Evolutionary conservation across 106 monocot species (phyloP).

Genomic region (Alisma plantagoaquatica): DNA sequence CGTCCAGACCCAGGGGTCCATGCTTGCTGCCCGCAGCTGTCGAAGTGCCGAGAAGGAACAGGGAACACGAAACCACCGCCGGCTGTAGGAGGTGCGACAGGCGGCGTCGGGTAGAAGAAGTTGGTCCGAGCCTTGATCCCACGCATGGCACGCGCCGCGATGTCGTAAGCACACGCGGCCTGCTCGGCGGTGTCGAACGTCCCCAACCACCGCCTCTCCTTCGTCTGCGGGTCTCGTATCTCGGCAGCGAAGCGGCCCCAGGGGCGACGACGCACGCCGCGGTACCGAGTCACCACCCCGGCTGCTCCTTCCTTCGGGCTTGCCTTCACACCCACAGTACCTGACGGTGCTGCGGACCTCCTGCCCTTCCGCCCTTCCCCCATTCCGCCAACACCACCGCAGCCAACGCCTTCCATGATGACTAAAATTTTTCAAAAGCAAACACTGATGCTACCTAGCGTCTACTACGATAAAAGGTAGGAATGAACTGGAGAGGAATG

Average conservation of each 20-base stretch:
- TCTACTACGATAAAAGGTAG: too few species aligned
- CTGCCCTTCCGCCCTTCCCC: conserved; percentile 5
- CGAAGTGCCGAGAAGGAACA: too few species aligned
- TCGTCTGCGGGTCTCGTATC: conserved; percentile 20
- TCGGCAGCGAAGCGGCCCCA: conserved; percentile 27
- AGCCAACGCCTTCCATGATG: conserved; percentile 3
- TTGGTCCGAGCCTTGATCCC: conserved; percentile 23
- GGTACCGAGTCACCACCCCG: conserved; percentile 9
- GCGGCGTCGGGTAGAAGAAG: conserved; percentile 17
- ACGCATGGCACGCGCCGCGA: conserved; percentile 25
- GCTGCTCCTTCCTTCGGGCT: too few species aligned
- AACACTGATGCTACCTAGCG: too few species aligned
- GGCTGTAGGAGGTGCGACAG: not conserved
- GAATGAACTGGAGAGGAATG: too few species aligned
- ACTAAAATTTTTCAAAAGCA: too few species aligned
- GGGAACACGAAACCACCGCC: not conserved
- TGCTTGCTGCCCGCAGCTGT: too few species aligned
- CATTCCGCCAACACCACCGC: too few species aligned
- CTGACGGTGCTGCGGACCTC: too few species aligned
- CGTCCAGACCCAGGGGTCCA: too few species aligned
- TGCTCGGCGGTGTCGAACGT: conserved; percentile 29
- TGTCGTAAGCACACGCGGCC: conserved; percentile 24
- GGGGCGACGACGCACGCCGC: conserved; percentile 19
- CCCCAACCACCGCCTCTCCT: conserved; percentile 24
- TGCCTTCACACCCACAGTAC: too few species aligned